Evolutionary conservation across 1,284 basidiomycete genomes (phyloP), one percentile per base, ranked within the genome.

Genomic region (Cutaneotrichosporon curvatum): DNA sequence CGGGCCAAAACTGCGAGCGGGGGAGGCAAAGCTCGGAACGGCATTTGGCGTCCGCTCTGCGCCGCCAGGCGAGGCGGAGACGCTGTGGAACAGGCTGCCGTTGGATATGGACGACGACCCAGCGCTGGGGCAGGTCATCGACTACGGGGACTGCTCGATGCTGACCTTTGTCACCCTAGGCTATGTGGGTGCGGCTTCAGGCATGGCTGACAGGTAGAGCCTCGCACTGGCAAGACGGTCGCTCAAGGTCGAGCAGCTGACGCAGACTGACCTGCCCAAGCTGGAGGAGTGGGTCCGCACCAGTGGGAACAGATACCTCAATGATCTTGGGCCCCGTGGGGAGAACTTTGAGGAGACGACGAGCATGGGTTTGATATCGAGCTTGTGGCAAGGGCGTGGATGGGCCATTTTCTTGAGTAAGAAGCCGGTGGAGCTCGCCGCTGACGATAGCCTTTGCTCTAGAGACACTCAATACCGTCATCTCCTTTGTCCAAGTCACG

Each of bases 81-180:
- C 22, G 22, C 28, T 36, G 10, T 44, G 34, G 35, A 25, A 34
- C 14, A 25, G 28, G 23, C 25, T 44, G 21, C 9, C 12, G 18
- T 19, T 31, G 15, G 42, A 44, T 21, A 42, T 42, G 42, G 42
- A 44, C 35, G 42, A 44, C 9, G 42, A 37, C 10, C 35, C 42
- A 9, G 16, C 18, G 16, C n/a, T 30, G 19, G 15, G 22, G 14
- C 22, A 30, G 36, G 68, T 72, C 1, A 51, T 68, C 22, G 70
- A 72, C 48, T 69, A 66, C 42, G 53, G 49, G 18, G 57, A 60
- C 37, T 67, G 56, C 18, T 62, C 63, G 12, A 62, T 72, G 58
- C 50, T 72, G 2, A 59, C 53, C 18, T 65, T 70, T 34, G 38
- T 68, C 28, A 57, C 62, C 11, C 51, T 70, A 2, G 55, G 51